Base-by-base conservation (phyloP, 768 basidiomycete species). In the Lactarius trivialis region DNA sequence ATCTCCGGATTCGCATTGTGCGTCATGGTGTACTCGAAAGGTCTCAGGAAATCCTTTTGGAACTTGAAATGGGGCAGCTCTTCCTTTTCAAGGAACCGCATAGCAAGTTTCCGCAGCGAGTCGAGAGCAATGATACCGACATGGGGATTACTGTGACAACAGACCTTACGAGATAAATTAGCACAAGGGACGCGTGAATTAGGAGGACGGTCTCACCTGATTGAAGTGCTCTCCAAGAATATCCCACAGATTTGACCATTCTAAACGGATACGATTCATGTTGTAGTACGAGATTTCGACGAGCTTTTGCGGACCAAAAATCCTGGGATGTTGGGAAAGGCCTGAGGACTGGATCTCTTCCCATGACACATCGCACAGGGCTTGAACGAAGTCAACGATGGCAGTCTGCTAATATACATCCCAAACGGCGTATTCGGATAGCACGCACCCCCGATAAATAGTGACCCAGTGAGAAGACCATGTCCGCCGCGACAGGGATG, bases 261-360 rank as follows among this genome's bases (percentile, higher is more conserved):
- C 97, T 53, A 99, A 76, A 74, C 97, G 91, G 71, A 99, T 98
- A 53, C 97, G 88, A 65, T 80, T 88, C 97, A 99, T 99, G 75
- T 99, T 99, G 76, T 99, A 99, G 74, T 99, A 99, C 9, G 95
- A 97, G 59, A 99, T 98, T 71, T 99, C 97, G 43, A 98, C 96
- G 37, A 99, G 79, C 75, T 98, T 99, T 74, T 98, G 95, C 60
- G 98, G 76, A 73, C 95, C 96, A 80, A 98, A 99, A 60, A 98
- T 78, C 28, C 97, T 85, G 1, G 97, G 96, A 71, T 93, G 89
- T 64, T 95, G 88, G 3, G 96, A 96, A 32, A 93, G 76, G 19
- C 94, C 94, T 0, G 97, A 98, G 0, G 94, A 95, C 73, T 97
- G 93, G 39, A 99, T 99, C 75, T 99, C 97, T 73, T 98, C 93